These are phyloP conservation scores for Takashimella tepidaria DNA, from an alignment of 1,284 basidiomycete genomes.

Conservation along the genomic window DNA sequence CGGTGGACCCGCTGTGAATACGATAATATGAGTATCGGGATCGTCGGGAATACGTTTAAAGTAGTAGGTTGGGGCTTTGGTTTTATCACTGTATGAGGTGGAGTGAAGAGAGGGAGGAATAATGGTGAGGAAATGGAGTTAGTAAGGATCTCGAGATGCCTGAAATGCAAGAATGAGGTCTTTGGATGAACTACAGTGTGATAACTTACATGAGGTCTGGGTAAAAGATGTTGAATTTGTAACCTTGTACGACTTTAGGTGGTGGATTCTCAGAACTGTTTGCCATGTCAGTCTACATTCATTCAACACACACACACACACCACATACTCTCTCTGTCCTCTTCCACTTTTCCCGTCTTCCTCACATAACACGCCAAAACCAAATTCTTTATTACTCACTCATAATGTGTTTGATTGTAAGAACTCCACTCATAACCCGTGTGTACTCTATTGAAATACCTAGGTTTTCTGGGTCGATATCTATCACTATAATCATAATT, in stretches of 20 bases:
- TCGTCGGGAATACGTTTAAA: slow-evolving; percentile 87
- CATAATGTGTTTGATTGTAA: slow-evolving; percentile 98
- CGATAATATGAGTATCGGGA: slow-evolving; percentile 85
- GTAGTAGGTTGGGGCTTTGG: slow-evolving; percentile 90
- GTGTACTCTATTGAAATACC: slow-evolving; percentile 98
- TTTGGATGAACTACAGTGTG: background rate
- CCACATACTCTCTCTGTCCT: no score
- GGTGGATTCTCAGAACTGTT: slow-evolving; percentile 79
- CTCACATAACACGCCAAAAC: no score
- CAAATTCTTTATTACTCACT: slow-evolving; percentile 60
- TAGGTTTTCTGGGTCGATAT: slow-evolving; percentile 94
- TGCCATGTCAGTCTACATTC: background rate
- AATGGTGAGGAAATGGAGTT: background rate
- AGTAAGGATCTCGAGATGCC: background rate
- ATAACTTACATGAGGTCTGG: slow-evolving; percentile 45
- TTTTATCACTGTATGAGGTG: slow-evolving; percentile 65
- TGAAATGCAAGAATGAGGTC: background rate
- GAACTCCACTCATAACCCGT: slow-evolving; percentile 99
- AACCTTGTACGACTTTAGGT: slow-evolving; percentile 96
- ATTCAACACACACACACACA: no score
- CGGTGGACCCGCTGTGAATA: slow-evolving; percentile 94
- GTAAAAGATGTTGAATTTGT: slow-evolving; percentile 66
- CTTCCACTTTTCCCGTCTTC: background rate
- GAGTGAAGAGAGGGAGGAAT: background rate
- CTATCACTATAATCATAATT: slow-evolving; percentile 99